Percentiles rank a stretch among this genome's conserved stretches.
Evolutionary conservation across 139 green algal species (phyloP).

Genomic region (Ettlia oleoabundans): DNA sequence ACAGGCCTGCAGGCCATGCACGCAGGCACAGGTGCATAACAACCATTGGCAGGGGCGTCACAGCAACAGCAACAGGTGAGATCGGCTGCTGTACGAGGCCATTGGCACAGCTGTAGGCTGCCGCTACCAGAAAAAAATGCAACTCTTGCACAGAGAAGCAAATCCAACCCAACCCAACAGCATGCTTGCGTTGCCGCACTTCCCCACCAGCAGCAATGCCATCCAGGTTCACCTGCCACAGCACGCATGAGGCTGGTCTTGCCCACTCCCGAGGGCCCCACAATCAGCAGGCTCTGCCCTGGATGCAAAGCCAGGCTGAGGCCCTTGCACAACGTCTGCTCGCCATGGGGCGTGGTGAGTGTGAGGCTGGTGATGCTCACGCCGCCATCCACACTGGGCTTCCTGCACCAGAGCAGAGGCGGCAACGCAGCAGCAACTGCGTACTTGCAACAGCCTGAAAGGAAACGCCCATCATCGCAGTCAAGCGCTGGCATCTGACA

Average conservation of each 20-base stretch:
- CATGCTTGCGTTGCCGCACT: background rate
- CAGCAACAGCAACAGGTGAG: too few species aligned
- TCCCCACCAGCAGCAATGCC: background rate
- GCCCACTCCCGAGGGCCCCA: background rate
- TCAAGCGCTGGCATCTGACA: background rate
- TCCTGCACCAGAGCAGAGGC: background rate
- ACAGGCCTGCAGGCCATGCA: slow-evolving; percentile 56
- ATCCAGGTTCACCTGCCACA: background rate
- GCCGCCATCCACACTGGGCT: background rate
- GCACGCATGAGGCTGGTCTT: slow-evolving; percentile 9
- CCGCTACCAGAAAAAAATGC: too few species aligned
- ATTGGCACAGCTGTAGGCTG: too few species aligned
- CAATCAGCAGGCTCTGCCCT: slow-evolving; percentile 43
- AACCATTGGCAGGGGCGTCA: too few species aligned
- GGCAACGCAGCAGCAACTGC: too few species aligned
- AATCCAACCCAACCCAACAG: too few species aligned
- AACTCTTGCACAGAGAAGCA: too few species aligned
- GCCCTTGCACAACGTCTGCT: slow-evolving; percentile 28
- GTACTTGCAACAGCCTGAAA: too few species aligned
- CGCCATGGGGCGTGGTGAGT: slow-evolving; percentile 47
- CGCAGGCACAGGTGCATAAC: background rate
- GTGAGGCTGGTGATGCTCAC: slow-evolving; percentile 40
- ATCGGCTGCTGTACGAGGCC: too few species aligned
- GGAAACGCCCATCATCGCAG: too few species aligned
- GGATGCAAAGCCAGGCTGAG: slow-evolving; percentile 54